A percentile compares a stretch with the other conserved stretches of the same genome.
Evolutionary conservation across 2,329 filamentous ascomycete species (phyloP).

Genomic region (Monilinia polystroma): DNA sequence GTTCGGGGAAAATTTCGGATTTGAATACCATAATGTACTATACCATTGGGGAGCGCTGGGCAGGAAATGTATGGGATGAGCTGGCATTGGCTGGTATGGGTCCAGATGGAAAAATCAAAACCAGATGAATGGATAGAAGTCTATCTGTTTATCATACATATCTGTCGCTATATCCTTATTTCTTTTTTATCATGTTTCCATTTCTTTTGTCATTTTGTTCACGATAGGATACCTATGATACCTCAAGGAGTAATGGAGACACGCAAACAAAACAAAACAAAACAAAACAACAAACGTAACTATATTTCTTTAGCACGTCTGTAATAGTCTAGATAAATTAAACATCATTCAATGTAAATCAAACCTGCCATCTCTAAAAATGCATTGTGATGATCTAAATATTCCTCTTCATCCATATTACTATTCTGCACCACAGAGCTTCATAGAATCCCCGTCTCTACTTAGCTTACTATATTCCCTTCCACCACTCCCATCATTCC

Average conservation of each 20-base stretch:
- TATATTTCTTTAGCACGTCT: background rate
- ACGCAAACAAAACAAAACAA: too few species aligned
- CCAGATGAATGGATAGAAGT: background rate
- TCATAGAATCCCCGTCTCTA: too few species aligned
- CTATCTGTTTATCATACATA: background rate
- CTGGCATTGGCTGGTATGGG: background rate
- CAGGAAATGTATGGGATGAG: background rate
- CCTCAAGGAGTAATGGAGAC: background rate
- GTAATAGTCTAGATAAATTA: background rate
- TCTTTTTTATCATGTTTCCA: background rate
- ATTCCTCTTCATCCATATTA: too few species aligned
- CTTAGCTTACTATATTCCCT: too few species aligned
- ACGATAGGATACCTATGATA: background rate
- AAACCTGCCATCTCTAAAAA: too few species aligned
- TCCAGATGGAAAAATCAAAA: background rate
- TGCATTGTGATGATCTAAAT: too few species aligned
- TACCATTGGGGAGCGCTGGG: background rate
- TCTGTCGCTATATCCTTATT: background rate
- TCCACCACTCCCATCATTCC: too few species aligned
- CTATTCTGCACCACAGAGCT: too few species aligned
- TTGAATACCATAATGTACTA: constrained; percentile 6
- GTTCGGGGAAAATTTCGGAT: background rate
- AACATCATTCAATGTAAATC: background rate
- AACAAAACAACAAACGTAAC: background rate
- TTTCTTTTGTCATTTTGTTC: background rate